Evolutionary conservation across 345 rosid genomes (phyloP).

Genomic region (Raphanus sativus): DNA sequence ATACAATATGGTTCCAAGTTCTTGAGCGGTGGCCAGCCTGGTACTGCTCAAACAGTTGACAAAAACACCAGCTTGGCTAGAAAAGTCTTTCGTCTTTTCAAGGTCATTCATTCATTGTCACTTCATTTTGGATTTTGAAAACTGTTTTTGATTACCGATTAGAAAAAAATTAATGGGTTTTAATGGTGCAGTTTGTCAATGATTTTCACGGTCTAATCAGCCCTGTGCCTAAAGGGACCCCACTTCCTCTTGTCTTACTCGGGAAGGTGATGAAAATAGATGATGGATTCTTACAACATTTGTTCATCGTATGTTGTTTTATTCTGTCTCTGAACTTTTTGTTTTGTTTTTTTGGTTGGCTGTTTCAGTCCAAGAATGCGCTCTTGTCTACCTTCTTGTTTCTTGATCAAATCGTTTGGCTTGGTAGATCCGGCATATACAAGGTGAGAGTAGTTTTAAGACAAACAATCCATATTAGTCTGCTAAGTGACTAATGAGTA

Average conservation of each 20-base stretch:
- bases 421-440: constrained; percentile 86
- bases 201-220: constrained; percentile 85
- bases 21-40: constrained; percentile 85
- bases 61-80: constrained; percentile 95
- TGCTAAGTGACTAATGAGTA: constrained; percentile 9
- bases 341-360: constrained; percentile 14
- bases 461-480: not conserved
- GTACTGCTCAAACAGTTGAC: constrained; percentile 93
- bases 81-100: constrained; percentile 94
- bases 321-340: not conserved
- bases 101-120: constrained; percentile 46
- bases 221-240: constrained; percentile 92
- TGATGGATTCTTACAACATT: not conserved
- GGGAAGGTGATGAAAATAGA: constrained; percentile 66
- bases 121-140: not conserved
- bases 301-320: constrained; percentile 9
- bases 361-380: constrained; percentile 85
- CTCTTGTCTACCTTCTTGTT: constrained; percentile 87
- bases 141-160: constrained; percentile 16
- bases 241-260: constrained; percentile 77
- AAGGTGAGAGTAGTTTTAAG: constrained; percentile 52
- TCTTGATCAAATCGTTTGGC: constrained; percentile 98
- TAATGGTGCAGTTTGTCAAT: constrained; percentile 73
- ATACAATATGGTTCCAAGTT: constrained; percentile 97
- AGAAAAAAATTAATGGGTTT: not conserved